Conservation (phyloP, 2,329 filamentous ascomycete species). For the Pestalotiopsis sp. region DNA sequence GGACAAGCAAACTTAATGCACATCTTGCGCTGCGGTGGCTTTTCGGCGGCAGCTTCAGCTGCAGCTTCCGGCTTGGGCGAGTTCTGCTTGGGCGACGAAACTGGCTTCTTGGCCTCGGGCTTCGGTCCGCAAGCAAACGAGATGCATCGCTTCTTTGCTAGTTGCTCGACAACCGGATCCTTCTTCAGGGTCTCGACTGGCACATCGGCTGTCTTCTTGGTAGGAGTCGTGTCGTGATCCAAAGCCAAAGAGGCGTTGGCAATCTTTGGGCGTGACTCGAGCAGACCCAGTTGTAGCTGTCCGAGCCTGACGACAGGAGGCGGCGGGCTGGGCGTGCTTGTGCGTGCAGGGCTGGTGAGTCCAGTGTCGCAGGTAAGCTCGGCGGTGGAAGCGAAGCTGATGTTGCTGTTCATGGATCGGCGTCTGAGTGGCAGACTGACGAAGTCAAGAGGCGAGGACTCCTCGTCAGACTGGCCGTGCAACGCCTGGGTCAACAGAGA, state of each 20-base stretch:
- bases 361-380: slow-evolving; percentile 96
- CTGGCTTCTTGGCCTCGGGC: slow-evolving; percentile 48
- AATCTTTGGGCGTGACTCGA: slow-evolving; percentile 30
- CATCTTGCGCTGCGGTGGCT: slow-evolving; percentile 51
- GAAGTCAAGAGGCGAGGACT: slow-evolving; percentile 41
- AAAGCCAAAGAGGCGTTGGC: slow-evolving; percentile 29
- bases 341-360: slow-evolving; percentile 85
- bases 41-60: slow-evolving; percentile 35
- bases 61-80: slow-evolving; percentile 34
- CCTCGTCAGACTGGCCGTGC: slow-evolving; percentile 66
- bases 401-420: slow-evolving; percentile 77
- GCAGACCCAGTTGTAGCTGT: slow-evolving; percentile 36
- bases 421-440: slow-evolving; percentile 45
- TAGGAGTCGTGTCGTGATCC: slow-evolving; percentile 24
- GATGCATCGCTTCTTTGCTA: slow-evolving; percentile 84
- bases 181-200: slow-evolving; percentile 36
- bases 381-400: slow-evolving; percentile 80
- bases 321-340: slow-evolving; percentile 88
- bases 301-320: slow-evolving; percentile 60
- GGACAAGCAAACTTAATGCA: slow-evolving; percentile 79
- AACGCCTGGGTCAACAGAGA: slow-evolving; percentile 89
- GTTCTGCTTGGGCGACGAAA: slow-evolving; percentile 38
- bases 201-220: slow-evolving; percentile 18
- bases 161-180: slow-evolving; percentile 63
- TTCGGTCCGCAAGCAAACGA: slow-evolving; percentile 85